phyloP scores from a whole-genome alignment of 1,284 basidiomycete genomes.

The Ustilago loliicola region DNA sequence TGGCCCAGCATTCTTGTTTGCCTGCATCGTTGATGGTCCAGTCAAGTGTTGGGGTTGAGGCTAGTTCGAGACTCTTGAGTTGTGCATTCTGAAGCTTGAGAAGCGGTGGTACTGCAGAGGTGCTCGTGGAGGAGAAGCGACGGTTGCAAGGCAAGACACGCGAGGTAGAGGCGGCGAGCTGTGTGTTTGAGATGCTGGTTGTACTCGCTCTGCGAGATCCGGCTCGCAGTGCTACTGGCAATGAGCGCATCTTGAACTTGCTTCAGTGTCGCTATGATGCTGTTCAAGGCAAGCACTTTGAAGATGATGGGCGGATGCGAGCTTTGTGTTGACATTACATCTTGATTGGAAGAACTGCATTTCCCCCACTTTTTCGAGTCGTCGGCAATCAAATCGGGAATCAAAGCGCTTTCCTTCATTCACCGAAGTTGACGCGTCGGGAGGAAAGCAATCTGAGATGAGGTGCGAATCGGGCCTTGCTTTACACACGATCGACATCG shows the following conservation, averaged over 20 bases:
- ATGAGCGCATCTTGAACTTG: neutral
- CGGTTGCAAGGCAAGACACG: too few relatives aligned
- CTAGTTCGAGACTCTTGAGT: neutral
- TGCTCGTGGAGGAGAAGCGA: constrained; percentile 13
- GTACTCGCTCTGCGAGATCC: neutral
- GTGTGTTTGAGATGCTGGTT: neutral
- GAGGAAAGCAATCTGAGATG: neutral
- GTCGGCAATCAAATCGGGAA: constrained; percentile 27
- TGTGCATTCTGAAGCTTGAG: constrained; percentile 26
- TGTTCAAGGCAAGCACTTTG: neutral
- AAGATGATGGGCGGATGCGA: neutral
- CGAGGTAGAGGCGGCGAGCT: too few relatives aligned
- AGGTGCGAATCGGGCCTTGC: neutral
- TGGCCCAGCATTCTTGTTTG: constrained; percentile 61
- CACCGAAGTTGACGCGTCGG: neutral
- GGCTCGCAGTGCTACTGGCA: neutral
- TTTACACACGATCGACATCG: too few relatives aligned
- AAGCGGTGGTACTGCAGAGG: constrained; percentile 14
- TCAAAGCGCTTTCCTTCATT: neutral
- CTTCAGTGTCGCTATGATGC: neutral
- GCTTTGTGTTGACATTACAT: neutral
- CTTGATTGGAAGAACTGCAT: too few relatives aligned
- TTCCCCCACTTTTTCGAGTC: neutral
- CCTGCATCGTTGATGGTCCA: constrained; percentile 58
- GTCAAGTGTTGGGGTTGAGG: constrained; percentile 4